Evolutionary conservation across 257 asterid genomes (phyloP), one percentile per base, ranked within the genome.

Genomic region (Jasminum sambac): DNA sequence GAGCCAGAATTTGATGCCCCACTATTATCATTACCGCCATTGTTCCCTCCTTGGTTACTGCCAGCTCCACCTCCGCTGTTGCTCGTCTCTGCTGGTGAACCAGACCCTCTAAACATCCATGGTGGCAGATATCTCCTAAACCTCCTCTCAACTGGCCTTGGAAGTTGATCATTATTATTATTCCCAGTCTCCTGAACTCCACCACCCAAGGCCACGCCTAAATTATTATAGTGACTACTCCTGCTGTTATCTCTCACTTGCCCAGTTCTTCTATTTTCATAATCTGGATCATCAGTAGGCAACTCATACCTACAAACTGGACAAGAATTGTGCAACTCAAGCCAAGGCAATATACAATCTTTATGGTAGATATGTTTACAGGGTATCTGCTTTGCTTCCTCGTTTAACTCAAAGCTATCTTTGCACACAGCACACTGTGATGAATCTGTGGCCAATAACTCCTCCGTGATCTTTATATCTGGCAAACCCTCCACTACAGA

Each of bases 291-390:
- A 78, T 93, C 97, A 4, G 98, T 93, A 30, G 98, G 97, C 76
- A 93, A 66, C 82, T 93, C 96, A 61, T 80, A 83, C 10, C 98
- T 86, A 74, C 98, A 93, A 69, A 90, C 93, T 0, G 98, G 98
- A 76, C 98, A 90, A 16, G 98, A 88, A 73, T 93, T 93, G 65
- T 89, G 96, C 92, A 93, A 38, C 74, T 90, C 95, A 61, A 93
- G 81, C 98, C 98, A 93, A 0, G 97, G 97, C 41, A 89, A 43
- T 62, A 90, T 90, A 71, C 98, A 93, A 66, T 83, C 97, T 25
- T 84, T 82, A 44, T 93, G 98, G 74, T 93, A 93, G 23, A 93
- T 77, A 78, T 93, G 98, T 69, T 90, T 90, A 80, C 98, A 93
- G 0, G 98, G 98, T 77, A 93, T 84, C 80, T 81, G 87, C 69